Base-by-base conservation (phyloP, 2,329 filamentous ascomycete species). In the Drechmeria coniospora region DNA sequence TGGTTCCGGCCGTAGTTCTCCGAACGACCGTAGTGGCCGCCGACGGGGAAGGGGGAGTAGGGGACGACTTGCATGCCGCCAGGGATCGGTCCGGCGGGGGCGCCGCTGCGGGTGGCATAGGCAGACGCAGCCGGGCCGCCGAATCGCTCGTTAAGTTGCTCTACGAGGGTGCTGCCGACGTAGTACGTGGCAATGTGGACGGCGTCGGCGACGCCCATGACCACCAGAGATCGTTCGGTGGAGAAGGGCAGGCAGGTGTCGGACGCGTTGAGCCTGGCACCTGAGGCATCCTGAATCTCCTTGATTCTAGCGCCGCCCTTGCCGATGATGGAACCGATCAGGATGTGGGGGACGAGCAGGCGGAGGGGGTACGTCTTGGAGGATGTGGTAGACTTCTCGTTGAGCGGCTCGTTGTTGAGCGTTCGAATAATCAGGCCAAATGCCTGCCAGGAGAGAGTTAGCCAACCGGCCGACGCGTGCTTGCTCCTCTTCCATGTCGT, bases 111-210 rank as follows among this genome's bases (percentile, higher is more conserved):
- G 25, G 87, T 93, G 25, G 90, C 90, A 50, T 98, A 98, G 17
- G 90, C 87, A n/a, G 90, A 98, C 27, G 90, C 87, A 32, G 84
- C 84, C 13, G 90, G 86, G 5, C 90, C 90, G 29, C 90, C 87
- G 42, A 95, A 98, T 23, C 90, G 77, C 53, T 98, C 90, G 29
- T 90, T 94, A 33, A 98, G 67, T 59, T 98, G 90, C 63, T 98
- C 90, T 26, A 92, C 78, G 15, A 98, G 70, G n/a, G 90, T 98
- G 55, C 87, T 92, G 31, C 86, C 87, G 37, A 98, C 86, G 48
- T 98, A 98, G 63, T 95, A 98, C 21, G 90, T 93, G 26, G 90
- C 90, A 54, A 98, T 98, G 58, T 98, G 90, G 26, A 98, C 87
- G 32, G 90, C 87, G 60, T 98, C 90, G 29, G 90, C 90, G 32